Evolutionary conservation across 2,329 filamentous ascomycete species (phyloP), one percentile per base, ranked within the genome.

Genomic region (Pyrenochaeta sp.): DNA sequence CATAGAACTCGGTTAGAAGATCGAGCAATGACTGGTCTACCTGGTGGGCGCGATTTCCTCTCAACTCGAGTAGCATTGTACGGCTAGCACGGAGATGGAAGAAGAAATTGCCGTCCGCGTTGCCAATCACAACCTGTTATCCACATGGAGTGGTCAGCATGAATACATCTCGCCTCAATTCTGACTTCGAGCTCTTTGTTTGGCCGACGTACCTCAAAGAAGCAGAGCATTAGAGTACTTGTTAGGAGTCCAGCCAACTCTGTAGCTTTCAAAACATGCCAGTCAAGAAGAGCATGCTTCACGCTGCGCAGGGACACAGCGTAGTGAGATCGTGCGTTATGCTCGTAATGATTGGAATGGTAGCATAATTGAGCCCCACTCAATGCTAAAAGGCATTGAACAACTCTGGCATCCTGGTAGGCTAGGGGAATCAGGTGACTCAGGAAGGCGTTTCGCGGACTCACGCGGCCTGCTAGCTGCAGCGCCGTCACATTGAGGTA

Each of bases 251-350:
- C 41, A n/a, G 36, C 33, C 6, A 50, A 40, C 12, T 50, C 20
- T 31, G 21, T 29, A 6, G 40, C 37, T 20, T 21, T 39, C 11
- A 42, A 44, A 14, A 17, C 20, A 15, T 37, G 27, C 47, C 47
- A 50, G 11, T 30, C 32, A 15, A 45, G 41, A 7, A 50, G 41
- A 27, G 31, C 32, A 30, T 50, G 47, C 33, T 50, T 50, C 17
- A 50, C 47, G 20, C 40, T 44, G 4, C 47, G 47, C n/a, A 50
- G 40, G 17, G 39, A 44, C 14, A 44, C 40, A 7, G 40, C 40
- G 23, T 50, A 50, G 21, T 50, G 41, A 18, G 47, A 50, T 12
- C 47, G 39, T 20, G 47, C 47, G 44, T 29, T 33, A 39, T 50
- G 40, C 17, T 50, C 47, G 31, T 37, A 50, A 32, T 35, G 47